Evolutionary conservation across 2,329 filamentous ascomycete species (phyloP).

Genomic region (Colletotrichum tamarilloi): DNA sequence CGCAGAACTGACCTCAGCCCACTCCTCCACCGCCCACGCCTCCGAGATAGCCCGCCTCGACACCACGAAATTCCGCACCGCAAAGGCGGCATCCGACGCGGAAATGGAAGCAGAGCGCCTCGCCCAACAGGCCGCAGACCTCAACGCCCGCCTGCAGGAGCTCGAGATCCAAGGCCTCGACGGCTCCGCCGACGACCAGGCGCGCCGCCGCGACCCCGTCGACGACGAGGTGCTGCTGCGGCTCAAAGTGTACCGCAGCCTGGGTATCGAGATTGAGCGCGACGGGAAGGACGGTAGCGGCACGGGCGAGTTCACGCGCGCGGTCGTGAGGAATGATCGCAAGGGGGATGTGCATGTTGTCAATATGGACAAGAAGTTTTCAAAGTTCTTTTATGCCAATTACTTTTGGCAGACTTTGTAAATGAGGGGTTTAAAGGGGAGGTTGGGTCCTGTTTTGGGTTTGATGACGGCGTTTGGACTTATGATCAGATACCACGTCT

Average conservation of each 20-base stretch:
- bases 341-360: conserved; percentile 96
- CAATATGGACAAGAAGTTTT: conserved; percentile 93
- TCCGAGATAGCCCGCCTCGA: conserved; percentile 87
- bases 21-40: conserved; percentile 84
- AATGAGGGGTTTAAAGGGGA: conserved; percentile 12
- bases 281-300: conserved; percentile 72
- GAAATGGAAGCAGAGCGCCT: conserved; percentile 97
- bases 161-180: conserved; percentile 90
- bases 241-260: conserved; percentile 88
- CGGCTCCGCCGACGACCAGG: conserved; percentile 59
- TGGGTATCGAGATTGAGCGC: conserved; percentile 89
- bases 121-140: conserved; percentile 78
- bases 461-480: conserved; percentile 16
- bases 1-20: conserved; percentile 77
- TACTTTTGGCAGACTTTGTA: conserved; percentile 94
- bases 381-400: conserved; percentile 90
- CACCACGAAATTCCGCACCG: conserved; percentile 92
- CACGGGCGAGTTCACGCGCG: conserved; percentile 81
- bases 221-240: conserved; percentile 78
- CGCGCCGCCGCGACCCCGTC: conserved; percentile 55
- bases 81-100: conserved; percentile 89
- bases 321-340: conserved; percentile 84
- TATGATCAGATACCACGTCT: conserved; percentile 22
- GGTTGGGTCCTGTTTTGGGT: neutral
- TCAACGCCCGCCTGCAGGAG: conserved; percentile 81